Evolutionary conservation across 805 yeast genomes (phyloP).

Genomic region (Ogataea nakhonphanomensis): DNA sequence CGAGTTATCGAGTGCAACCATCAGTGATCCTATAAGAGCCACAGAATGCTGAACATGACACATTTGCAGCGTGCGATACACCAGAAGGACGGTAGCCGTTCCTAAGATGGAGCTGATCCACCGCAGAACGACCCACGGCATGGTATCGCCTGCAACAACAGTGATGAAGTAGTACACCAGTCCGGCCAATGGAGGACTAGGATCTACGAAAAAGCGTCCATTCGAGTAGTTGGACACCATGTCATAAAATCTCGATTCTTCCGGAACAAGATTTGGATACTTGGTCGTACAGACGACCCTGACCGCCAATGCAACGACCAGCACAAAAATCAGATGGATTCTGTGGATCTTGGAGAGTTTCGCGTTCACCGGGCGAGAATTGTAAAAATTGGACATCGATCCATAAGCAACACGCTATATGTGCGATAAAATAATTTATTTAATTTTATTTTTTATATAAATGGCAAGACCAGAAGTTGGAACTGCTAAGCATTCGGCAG

Average conservation of each 20-base stretch:
- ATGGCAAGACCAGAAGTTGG: slow-evolving; percentile 63
- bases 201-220: slow-evolving; percentile 67
- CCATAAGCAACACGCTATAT: too few species aligned
- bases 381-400: too few species aligned
- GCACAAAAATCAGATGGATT: slow-evolving; percentile 14
- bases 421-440: too few species aligned
- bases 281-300: slow-evolving; percentile 55
- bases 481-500: slow-evolving; percentile 67
- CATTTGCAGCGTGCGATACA: slow-evolving; percentile 53
- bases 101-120: slow-evolving; percentile 56
- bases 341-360: slow-evolving; percentile 8
- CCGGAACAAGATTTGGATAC: slow-evolving; percentile 82
- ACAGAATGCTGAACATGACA: slow-evolving; percentile 50
- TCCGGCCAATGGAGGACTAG: slow-evolving; percentile 77
- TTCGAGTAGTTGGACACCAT: slow-evolving; percentile 75
- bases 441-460: background rate
- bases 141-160: slow-evolving; percentile 54
- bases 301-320: slow-evolving; percentile 43
- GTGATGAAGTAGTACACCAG: slow-evolving; percentile 66
- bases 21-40: slow-evolving; percentile 47
- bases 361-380: too few species aligned
- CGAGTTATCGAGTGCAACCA: slow-evolving; percentile 63
- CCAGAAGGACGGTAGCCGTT: slow-evolving; percentile 46
- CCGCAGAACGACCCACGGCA: slow-evolving; percentile 55
- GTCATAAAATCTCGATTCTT: slow-evolving; percentile 91